These are phyloP conservation scores for Coemansia asiatica DNA, from an alignment of 192 early-diverging fungal genomes.

Conservation along the genomic window DNA sequence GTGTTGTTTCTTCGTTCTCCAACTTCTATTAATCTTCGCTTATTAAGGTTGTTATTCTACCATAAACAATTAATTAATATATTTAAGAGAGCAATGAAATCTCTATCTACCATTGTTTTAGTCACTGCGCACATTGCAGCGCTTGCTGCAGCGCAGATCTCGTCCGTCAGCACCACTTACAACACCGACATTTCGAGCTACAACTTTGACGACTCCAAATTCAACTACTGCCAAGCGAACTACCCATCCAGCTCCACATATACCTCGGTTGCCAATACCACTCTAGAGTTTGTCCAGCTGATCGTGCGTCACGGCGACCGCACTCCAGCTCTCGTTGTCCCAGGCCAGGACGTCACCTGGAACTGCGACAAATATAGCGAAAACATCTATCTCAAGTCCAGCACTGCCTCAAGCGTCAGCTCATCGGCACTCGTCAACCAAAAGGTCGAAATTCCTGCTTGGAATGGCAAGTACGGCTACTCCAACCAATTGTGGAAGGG, in stretches of 20 bases:
- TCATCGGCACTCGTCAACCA: slow-evolving; percentile 34
- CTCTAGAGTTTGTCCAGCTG: slow-evolving; percentile 57
- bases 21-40: no score
- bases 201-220: slow-evolving; percentile 27
- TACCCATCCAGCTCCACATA: slow-evolving; percentile 30
- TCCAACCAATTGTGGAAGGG: slow-evolving; percentile 42
- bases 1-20: no score
- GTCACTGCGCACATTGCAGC: slow-evolving; percentile 1
- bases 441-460: slow-evolving; percentile 39
- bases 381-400: slow-evolving; percentile 36
- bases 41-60: not conserved
- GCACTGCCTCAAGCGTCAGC: slow-evolving; percentile 24
- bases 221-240: slow-evolving; percentile 41
- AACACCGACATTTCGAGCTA: slow-evolving; percentile 17
- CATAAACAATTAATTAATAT: not conserved
- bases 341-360: slow-evolving; percentile 41
- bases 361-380: slow-evolving; percentile 34
- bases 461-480: slow-evolving; percentile 41
- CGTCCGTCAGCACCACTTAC: slow-evolving; percentile 18
- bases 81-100: not conserved
- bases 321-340: slow-evolving; percentile 32
- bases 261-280: slow-evolving; percentile 30
- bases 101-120: not conserved
- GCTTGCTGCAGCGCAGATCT: not conserved
- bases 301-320: slow-evolving; percentile 63